These are phyloP conservation scores for Macadamia tetraphylla DNA, from an alignment of 164 flowering plant genomes.

Conservation along the genomic window DNA sequence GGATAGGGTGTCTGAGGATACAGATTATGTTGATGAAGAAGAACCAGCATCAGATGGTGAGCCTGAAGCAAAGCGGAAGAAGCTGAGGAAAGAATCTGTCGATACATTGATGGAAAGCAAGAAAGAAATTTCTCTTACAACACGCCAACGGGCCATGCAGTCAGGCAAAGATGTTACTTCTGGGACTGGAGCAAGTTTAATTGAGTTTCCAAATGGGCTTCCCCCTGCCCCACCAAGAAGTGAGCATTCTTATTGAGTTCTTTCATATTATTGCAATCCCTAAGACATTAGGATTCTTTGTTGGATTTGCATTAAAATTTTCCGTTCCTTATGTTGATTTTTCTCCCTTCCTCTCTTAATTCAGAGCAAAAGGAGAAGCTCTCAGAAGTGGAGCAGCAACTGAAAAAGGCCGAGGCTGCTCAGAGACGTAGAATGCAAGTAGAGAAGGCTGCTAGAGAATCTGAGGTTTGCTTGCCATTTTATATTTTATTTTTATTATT, in stretches of 20 bases:
- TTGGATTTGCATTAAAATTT: not conserved
- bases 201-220: slow-evolving; percentile 90
- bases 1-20: slow-evolving; percentile 42
- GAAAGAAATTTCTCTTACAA: slow-evolving; percentile 72
- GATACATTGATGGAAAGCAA: slow-evolving; percentile 48
- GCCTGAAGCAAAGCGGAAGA: slow-evolving; percentile 40
- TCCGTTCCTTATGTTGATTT: not conserved
- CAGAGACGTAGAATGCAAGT: slow-evolving; percentile 81
- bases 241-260: slow-evolving; percentile 25
- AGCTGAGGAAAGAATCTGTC: slow-evolving; percentile 50
- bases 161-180: slow-evolving; percentile 63
- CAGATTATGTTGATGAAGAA: slow-evolving; percentile 61
- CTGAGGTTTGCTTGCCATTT: slow-evolving; percentile 52
- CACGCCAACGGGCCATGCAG: slow-evolving; percentile 90
- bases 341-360: not conserved
- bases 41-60: slow-evolving; percentile 47
- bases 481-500: not conserved
- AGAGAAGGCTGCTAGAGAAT: slow-evolving; percentile 85
- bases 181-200: slow-evolving; percentile 34
- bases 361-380: slow-evolving; percentile 92
- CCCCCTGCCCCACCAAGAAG: slow-evolving; percentile 89
- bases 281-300: not conserved
- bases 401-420: slow-evolving; percentile 96
- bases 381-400: slow-evolving; percentile 81
- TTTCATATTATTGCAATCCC: not conserved